phyloP scores from a whole-genome alignment of 2,329 filamentous ascomycete genomes.

The Immersiporthe knoxdaviesiana region DNA sequence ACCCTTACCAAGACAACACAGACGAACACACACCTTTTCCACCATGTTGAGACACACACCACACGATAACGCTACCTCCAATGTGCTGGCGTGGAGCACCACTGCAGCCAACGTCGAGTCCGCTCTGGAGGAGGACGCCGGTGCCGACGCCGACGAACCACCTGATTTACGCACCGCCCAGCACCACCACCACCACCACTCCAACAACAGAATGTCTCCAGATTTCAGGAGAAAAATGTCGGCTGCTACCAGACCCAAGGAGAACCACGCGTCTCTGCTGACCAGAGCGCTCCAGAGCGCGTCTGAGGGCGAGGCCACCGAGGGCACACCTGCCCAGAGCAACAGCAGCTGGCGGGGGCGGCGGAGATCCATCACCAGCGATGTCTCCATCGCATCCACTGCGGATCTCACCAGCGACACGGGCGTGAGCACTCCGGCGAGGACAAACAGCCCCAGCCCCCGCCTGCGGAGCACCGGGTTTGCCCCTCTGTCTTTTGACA shows the following conservation, averaged over 20 bases:
- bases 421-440: constrained; percentile 85
- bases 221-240: constrained; percentile 51
- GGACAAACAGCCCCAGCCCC: constrained; percentile 86
- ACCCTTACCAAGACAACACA: constrained; percentile 13
- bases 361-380: constrained; percentile 75
- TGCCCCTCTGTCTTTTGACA: constrained; percentile 39
- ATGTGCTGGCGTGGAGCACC: constrained; percentile 50
- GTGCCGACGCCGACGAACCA: constrained; percentile 84
- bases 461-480: constrained; percentile 67
- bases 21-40: constrained; percentile 17
- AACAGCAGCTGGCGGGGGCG: constrained; percentile 40
- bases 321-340: constrained; percentile 42
- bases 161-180: constrained; percentile 61
- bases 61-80: constrained; percentile 44
- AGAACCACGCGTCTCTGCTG: constrained; percentile 77
- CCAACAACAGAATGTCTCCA: constrained; percentile 32
- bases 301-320: constrained; percentile 59
- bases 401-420: constrained; percentile 95
- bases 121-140: constrained; percentile 61
- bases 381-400: constrained; percentile 78
- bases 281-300: constrained; percentile 79
- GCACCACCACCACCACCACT: too few relatives aligned
- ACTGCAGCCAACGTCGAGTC: constrained; percentile 48
- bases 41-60: constrained; percentile 38
- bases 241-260: constrained; percentile 48